phyloP scores from a whole-genome alignment of 768 basidiomycete species.

The Leccinum subgranulosum region DNA sequence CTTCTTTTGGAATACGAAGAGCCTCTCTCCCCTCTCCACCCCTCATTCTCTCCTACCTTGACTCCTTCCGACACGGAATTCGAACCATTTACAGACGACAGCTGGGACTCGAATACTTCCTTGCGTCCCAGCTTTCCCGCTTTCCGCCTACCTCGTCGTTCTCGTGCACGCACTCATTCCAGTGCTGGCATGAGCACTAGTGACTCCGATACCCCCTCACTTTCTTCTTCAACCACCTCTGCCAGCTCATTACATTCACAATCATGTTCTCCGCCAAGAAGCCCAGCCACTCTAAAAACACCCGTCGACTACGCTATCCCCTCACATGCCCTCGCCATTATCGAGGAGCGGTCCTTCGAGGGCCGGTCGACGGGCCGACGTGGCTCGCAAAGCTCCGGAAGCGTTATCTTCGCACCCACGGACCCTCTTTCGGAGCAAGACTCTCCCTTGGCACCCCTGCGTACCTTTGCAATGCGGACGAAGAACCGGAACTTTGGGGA shows the following conservation, averaged over 20 bases:
- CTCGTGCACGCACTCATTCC: conserved; percentile 25
- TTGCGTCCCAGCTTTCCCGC: conserved; percentile 16
- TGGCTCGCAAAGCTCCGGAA: conserved; percentile 20
- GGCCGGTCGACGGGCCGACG: conserved; percentile 8
- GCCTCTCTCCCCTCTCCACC: conserved; percentile 26
- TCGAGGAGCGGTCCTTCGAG: conserved; percentile 34
- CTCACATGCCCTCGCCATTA: conserved; percentile 34
- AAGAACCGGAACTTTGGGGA: conserved; percentile 30
- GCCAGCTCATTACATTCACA: conserved; percentile 36
- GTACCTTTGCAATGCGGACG: conserved; percentile 7
- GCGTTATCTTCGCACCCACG: conserved; percentile 21
- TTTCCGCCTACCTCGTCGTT: conserved; percentile 35
- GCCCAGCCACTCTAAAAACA: conserved; percentile 31
- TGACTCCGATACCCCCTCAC: conserved; percentile 48
- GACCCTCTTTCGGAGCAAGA: conserved; percentile 19
- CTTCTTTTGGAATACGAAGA: conserved; percentile 33
- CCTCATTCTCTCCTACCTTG: conserved; percentile 15
- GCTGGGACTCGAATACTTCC: conserved; percentile 22
- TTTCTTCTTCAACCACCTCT: conserved; percentile 40
- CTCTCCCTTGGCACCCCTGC: conserved; percentile 10
- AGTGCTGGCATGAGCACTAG: conserved; percentile 30
- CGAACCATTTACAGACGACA: conserved; percentile 31
- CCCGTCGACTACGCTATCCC: conserved; percentile 29
- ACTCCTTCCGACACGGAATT: conserved; percentile 35
- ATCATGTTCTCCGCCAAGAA: conserved; percentile 32